phyloP scores from a whole-genome alignment of 257 asterid species.

The Solanum corneliomulleri region DNA sequence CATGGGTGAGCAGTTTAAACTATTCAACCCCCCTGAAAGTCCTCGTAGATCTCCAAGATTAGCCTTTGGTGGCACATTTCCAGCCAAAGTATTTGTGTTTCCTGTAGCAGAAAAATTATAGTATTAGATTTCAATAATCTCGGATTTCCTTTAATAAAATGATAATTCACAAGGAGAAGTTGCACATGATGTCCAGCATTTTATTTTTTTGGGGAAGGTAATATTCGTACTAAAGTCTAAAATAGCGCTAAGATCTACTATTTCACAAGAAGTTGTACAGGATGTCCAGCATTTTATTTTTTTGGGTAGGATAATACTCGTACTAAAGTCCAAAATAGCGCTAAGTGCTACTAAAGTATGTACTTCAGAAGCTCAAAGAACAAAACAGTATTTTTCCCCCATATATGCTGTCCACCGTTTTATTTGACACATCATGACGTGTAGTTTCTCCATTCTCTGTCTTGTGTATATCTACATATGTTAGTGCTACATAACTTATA shows the following conservation, averaged over 20 bases:
- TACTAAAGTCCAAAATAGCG: background rate
- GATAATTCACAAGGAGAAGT: background rate
- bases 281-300: background rate
- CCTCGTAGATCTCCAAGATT: conserved; percentile 90
- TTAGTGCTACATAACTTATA: background rate
- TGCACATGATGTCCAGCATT: background rate
- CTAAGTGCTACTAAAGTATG: background rate
- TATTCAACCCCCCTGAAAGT: conserved; percentile 64
- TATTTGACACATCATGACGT: background rate
- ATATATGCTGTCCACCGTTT: background rate
- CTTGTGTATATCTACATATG: background rate
- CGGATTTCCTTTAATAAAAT: background rate
- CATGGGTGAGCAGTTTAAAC: conserved; percentile 59
- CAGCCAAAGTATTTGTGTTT: conserved; percentile 91
- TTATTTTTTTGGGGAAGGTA: background rate
- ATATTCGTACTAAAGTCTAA: background rate
- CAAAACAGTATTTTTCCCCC: background rate
- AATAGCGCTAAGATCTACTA: background rate
- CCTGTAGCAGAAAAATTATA: conserved; percentile 26
- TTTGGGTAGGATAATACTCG: background rate
- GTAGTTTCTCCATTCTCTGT: background rate
- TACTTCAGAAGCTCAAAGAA: background rate
- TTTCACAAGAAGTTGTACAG: background rate
- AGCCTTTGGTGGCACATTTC: conserved; percentile 97
- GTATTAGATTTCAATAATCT: background rate